These are phyloP conservation scores for Phytopythium cucurbitacearum DNA, from an alignment of 352 stramenopile species.

Conservation along the genomic window DNA sequence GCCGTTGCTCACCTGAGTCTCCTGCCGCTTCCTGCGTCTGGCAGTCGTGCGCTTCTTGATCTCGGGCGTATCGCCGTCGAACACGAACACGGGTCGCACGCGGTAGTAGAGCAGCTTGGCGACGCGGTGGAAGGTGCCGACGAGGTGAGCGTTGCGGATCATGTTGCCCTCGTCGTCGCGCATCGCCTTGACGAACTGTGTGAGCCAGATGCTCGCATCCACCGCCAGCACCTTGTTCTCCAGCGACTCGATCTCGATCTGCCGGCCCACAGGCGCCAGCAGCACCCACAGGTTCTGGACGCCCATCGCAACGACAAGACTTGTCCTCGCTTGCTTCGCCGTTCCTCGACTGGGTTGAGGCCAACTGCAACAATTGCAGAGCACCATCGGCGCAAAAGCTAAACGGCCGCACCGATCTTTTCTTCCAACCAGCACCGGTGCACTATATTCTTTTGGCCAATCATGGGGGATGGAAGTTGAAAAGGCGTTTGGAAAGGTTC, in stretches of 20 bases:
- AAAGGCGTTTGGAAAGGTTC: too few species aligned
- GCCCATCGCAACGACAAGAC: constrained; percentile 79
- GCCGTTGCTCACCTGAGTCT: constrained; percentile 34
- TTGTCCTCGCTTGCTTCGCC: constrained; percentile 1
- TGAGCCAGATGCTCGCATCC: constrained; percentile 99
- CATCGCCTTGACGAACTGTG: constrained; percentile 99
- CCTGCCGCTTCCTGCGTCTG: constrained; percentile 54
- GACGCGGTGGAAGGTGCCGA: constrained; percentile 93
- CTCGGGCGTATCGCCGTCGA: constrained; percentile 96
- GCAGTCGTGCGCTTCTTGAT: constrained; percentile 92
- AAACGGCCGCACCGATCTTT: constrained; percentile 1
- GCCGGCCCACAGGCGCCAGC: constrained; percentile 93
- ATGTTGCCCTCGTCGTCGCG: constrained; percentile 93
- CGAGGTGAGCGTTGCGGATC: constrained; percentile 93
- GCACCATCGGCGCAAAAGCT: background rate
- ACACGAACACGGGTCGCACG: constrained; percentile 98
- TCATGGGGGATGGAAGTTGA: background rate
- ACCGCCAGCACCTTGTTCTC: constrained; percentile 94
- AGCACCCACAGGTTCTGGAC: constrained; percentile 98
- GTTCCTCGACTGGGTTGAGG: background rate
- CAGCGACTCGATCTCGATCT: constrained; percentile 98
- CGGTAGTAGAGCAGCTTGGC: constrained; percentile 93
- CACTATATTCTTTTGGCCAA: constrained; percentile 1
- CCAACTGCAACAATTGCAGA: constrained; percentile 6
- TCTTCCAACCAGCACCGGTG: background rate